phyloP scores from a whole-genome alignment of 2,329 filamentous ascomycete species.

The Sclerotinia glacialis region DNA sequence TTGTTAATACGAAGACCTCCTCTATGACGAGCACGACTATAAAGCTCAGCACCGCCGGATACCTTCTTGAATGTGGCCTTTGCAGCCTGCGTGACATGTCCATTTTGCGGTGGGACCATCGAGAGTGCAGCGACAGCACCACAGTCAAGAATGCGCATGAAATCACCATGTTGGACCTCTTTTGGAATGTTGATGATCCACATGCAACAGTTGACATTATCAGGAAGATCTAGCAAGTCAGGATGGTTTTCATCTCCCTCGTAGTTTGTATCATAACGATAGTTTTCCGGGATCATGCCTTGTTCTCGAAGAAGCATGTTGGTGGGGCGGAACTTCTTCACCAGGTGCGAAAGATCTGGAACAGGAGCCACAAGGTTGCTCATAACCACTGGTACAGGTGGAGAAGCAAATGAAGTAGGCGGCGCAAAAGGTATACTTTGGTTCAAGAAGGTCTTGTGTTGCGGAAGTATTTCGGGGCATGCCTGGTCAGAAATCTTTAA shows the following conservation, averaged over 20 bases:
- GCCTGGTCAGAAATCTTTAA: neutral
- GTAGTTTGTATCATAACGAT: conserved; percentile 5
- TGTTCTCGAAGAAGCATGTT: conserved; percentile 20
- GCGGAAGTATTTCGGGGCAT: neutral
- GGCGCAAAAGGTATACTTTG: neutral
- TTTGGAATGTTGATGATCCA: conserved; percentile 30
- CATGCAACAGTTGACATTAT: conserved; percentile 30
- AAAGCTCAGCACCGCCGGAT: neutral
- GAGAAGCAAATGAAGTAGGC: neutral
- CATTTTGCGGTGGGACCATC: neutral
- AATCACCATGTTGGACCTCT: conserved; percentile 14
- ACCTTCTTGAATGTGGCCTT: conserved; percentile 10
- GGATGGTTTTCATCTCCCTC: conserved; percentile 10
- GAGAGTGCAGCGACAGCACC: conserved; percentile 10
- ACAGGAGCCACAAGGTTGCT: neutral
- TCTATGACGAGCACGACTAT: neutral
- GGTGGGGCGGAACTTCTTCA: conserved; percentile 9
- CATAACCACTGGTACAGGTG: neutral
- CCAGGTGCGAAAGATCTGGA: neutral
- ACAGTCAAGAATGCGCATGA: conserved; percentile 15
- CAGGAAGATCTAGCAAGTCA: conserved; percentile 22
- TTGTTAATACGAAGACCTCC: neutral
- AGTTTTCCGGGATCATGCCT: neutral
- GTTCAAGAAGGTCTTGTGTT: neutral
- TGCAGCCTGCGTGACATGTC: neutral